Conservation (phyloP, 768 basidiomycete genomes). For the Mycena galopus region DNA sequence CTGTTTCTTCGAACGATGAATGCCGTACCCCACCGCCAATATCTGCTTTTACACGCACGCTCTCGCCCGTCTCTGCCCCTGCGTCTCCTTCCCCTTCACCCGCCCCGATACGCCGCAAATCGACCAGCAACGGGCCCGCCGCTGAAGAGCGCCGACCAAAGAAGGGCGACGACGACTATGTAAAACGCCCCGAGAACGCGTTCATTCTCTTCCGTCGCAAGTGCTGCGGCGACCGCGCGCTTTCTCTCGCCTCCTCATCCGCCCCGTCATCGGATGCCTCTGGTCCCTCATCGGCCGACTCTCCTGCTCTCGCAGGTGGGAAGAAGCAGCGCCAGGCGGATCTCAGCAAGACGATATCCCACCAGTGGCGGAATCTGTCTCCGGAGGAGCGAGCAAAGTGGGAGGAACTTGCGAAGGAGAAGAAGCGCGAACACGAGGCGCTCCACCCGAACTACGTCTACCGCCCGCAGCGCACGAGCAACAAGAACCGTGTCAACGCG, state of each 20-base stretch:
- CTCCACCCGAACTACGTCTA: slow-evolving; percentile 85
- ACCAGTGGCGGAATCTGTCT: slow-evolving; percentile 81
- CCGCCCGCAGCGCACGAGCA: slow-evolving; percentile 69
- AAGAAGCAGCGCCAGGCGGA: slow-evolving; percentile 86
- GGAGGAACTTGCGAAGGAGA: slow-evolving; percentile 83
- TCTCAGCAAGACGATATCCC: slow-evolving; percentile 85
- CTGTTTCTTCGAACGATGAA: slow-evolving; percentile 56
- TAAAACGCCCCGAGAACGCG: slow-evolving; percentile 77
- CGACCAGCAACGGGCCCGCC: not conserved
- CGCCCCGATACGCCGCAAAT: slow-evolving; percentile 13
- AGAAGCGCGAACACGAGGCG: slow-evolving; percentile 83
- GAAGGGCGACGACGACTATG: slow-evolving; percentile 86
- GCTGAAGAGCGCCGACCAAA: slow-evolving; percentile 65
- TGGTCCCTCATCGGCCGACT: slow-evolving; percentile 22
- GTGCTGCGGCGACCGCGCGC: slow-evolving; percentile 74
- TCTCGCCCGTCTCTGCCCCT: slow-evolving; percentile 18
- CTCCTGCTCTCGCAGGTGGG: slow-evolving; percentile 27
- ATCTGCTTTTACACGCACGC: slow-evolving; percentile 36
- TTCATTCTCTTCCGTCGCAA: slow-evolving; percentile 88
- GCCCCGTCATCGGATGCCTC: slow-evolving; percentile 17
- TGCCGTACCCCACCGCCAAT: slow-evolving; percentile 56
- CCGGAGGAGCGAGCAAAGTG: slow-evolving; percentile 77
- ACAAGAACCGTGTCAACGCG: slow-evolving; percentile 52
- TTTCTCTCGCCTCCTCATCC: slow-evolving; percentile 13
- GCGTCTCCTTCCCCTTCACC: not conserved